phyloP scores from a whole-genome alignment of 1,284 basidiomycete species.

The Ustilago xerochloae region DNA sequence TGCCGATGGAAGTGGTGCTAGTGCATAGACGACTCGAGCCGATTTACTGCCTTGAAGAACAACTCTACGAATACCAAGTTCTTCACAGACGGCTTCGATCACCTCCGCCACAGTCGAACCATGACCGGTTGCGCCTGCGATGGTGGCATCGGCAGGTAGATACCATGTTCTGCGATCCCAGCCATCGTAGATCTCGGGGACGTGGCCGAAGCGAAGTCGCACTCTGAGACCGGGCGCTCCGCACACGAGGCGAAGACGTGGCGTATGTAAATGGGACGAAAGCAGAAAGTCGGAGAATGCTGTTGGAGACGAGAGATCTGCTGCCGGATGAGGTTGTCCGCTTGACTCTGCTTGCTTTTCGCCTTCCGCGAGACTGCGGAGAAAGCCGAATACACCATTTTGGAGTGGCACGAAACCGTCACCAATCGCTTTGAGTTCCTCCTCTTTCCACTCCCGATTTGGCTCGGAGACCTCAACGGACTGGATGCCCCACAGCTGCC shows the following conservation, averaged over 20 bases:
- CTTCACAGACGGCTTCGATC: constrained; percentile 73
- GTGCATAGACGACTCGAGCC: constrained; percentile 64
- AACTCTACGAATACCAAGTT: constrained; percentile 77
- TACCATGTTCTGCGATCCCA: constrained; percentile 47
- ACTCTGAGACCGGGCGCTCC: constrained; percentile 74
- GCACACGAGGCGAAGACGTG: constrained; percentile 76
- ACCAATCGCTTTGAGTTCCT: constrained; percentile 38
- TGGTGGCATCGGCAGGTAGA: constrained; percentile 43
- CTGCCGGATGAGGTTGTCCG: constrained; percentile 83
- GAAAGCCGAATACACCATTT: constrained; percentile 70
- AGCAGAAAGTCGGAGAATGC: constrained; percentile 75
- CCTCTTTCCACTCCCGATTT: constrained; percentile 53
- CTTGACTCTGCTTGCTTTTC: constrained; percentile 80
- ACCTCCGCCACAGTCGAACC: constrained; percentile 42
- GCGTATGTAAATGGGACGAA: constrained; percentile 77
- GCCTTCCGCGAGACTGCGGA: constrained; percentile 73
- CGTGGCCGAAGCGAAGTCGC: constrained; percentile 75
- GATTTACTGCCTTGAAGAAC: constrained; percentile 66
- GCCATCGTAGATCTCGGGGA: constrained; percentile 80
- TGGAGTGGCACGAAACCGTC: constrained; percentile 43
- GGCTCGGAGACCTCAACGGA: constrained; percentile 35
- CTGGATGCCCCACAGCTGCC: constrained; percentile 54
- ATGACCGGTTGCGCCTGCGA: constrained; percentile 25
- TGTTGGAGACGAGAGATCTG: constrained; percentile 70
- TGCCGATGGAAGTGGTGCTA: constrained; percentile 38